Evolutionary conservation across 208 protist species (phyloP), one percentile per base, ranked within the genome.

Genomic region (Leishmania turanica): DNA sequence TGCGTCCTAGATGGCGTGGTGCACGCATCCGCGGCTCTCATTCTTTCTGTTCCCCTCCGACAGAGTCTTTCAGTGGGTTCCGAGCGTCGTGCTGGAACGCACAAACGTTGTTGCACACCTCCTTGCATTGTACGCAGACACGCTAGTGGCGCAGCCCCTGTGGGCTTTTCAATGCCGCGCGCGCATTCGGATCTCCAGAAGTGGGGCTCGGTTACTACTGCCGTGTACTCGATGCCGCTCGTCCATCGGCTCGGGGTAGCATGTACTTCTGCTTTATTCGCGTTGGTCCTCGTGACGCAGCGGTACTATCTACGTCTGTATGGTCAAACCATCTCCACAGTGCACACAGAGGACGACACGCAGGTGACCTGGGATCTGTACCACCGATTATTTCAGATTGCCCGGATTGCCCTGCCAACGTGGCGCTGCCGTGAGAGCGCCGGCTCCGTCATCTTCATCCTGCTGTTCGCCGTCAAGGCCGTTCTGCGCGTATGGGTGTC

Each of bases 391-490:
- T 83, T 91, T 66, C 90, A 90, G 19, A 75, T 97, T 9, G 88
- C 81, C 21, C 79, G 81, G 66, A 88, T 96, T 42, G 92, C 92
- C 6, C 81, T 97, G 17, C 94, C 92, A 34, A 92, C 94, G 45
- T 91, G 89, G 84, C 84, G 87, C 53, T 96, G 91, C 79, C 88
- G 92, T 58, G 92, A 97, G 83, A 82, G 86, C 49, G 8, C 79
- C 56, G 94, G 92, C 8, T 93, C 89, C 6, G 27, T 84, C 73
- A 79, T 95, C 51, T 97, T 97, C 78, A 92, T 97, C 65, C 69
- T 92, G 19, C 89, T 97, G 42, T 97, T 97, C 75, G 87, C 91
- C 31, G 81, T 96, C 31, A 96, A 95, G 80, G 92, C 94, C 1
- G 72, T 96, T 47, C 87, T 96, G 54, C 91, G 91, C 13, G 90